Evolutionary conservation across 169 alveolate species (phyloP), one percentile per base, ranked within the genome.

Genomic region (Theileria annulata): DNA sequence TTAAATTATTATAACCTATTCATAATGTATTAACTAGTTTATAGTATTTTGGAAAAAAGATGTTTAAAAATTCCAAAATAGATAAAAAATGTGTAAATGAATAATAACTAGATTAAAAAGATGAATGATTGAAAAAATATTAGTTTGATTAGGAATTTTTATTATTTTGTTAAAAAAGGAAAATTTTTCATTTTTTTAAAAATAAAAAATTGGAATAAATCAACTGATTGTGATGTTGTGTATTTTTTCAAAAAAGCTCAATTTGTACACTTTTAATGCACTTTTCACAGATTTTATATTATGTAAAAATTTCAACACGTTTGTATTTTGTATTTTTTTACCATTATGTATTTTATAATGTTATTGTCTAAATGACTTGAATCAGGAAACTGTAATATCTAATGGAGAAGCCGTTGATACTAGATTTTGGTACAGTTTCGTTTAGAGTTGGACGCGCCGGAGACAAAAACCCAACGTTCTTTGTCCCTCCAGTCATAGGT

Each of bases 361-460:
- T 30, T 21, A 12, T 31, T 15, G 4, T 2, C 12, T 15, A 15
- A 5, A 12, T 33, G 51, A 33, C 12, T 63, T n/a, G 3, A 63
- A 13, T 17, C 9, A 5, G 3, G 3, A 23, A 15, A 15, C 23
- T 21, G 71, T 21, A 31, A n/a, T 42, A 33, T 42, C 67, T 35
- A 58, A 48, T 33, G 30, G 77, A 59, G 47, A 80, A 78, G 48
- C 88, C 94, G 47, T 72, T 89, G 58, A 86, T 89, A 23, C 42
- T 89, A n/a, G 94, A 89, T 62, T 76, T 79, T 23, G 91, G 91
- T 56, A 88, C 90, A 35, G 92, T 86, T n/a, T 84, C 77, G 49
- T 49, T 89, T 71, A 63, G 84, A 42, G 77, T 87, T 63, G 94
- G 94, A 28, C 60, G 87, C 12, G 90, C 85, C 1, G 94, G 94